Conservation (phyloP, 257 asterid species). For the Solanum piurae region DNA sequence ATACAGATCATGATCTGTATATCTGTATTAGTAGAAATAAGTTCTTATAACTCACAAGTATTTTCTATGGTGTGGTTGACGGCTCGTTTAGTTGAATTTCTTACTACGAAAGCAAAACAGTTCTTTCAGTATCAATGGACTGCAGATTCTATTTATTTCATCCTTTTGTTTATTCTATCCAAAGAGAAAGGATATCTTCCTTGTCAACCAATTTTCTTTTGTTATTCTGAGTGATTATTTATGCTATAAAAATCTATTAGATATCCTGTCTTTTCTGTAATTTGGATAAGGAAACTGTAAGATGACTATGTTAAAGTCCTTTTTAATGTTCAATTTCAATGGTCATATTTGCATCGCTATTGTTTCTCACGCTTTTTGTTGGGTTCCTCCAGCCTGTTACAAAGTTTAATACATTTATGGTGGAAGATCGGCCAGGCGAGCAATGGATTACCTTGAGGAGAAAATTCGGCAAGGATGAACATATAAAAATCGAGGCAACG, state of each 20-base stretch:
- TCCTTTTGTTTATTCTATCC: not conserved
- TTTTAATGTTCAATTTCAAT: not conserved
- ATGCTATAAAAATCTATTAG: not conserved
- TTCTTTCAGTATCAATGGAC: not conserved
- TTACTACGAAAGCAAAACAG: not conserved
- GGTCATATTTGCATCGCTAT: not conserved
- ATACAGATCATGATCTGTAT: not conserved
- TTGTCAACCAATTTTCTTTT: not conserved
- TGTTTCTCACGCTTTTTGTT: not conserved
- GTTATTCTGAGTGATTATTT: not conserved
- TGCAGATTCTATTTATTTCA: not conserved
- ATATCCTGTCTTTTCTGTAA: not conserved
- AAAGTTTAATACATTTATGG: constrained; percentile 22
- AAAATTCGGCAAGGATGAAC: constrained; percentile 23
- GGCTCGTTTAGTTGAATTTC: not conserved
- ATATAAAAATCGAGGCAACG: constrained; percentile 45
- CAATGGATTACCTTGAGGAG: constrained; percentile 40
- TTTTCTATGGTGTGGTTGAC: not conserved
- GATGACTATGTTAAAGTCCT: not conserved
- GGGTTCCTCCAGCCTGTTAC: constrained; percentile 19
- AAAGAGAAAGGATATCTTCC: not conserved
- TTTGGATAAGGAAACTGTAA: not conserved
- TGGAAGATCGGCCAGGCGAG: constrained; percentile 45
- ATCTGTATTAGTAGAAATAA: not conserved
- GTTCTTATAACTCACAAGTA: not conserved